Evolutionary conservation across 2,329 filamentous ascomycete species (phyloP), one percentile per base, ranked within the genome.

Genomic region (Sporothrix inflata): DNA sequence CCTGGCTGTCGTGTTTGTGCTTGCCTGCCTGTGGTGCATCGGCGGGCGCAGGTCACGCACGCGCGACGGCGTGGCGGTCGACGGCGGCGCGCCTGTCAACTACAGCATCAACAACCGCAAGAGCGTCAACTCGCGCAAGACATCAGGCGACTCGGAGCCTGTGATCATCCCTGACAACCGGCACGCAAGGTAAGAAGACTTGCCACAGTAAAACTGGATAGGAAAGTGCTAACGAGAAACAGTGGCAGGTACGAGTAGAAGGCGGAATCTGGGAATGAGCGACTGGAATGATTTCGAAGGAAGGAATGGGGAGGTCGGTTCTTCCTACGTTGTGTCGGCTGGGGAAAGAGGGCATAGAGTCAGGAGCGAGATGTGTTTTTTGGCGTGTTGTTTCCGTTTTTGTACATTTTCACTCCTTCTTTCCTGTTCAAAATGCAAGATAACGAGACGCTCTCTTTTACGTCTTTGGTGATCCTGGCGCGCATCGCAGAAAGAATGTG

Each of bases 121-220:
- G n/a, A 67, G 61, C 49, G 16, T 66, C 21, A 63, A 40, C 47
- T 71, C 70, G 24, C 70, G 70, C 30, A 71, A 67, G 38, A 71
- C 70, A 40, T 65, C 65, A 1, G 68, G 53, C 11, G 55, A 70
- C 55, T 70, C 68, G 24, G 68, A 61, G 27, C 68, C 68, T 1
- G 68, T 63, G 4, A 30, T 70, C 16, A 40, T 45, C n/a, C 53
- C 68, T 0, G 68, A 70, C 7, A 38, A 61, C 55, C 68, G 68
- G 1, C 53, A 70, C 2, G 11, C 68, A 38, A 70, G 68, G 68
- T 61, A 70, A 63, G 57, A 24, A 4, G 34, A 5, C n/a, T 1
- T 12, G 2, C 14, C 38, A 24, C 9, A 34, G 6, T 34, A 34
- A 34, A 34, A 34, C 3, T 34, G 30, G 6, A 34, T 1, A 3